A percentile compares a stretch with the other conserved stretches of the same genome.
Evolutionary conservation across 2,329 filamentous ascomycete genomes (phyloP).

Genomic region (Colletotrichum sp.): DNA sequence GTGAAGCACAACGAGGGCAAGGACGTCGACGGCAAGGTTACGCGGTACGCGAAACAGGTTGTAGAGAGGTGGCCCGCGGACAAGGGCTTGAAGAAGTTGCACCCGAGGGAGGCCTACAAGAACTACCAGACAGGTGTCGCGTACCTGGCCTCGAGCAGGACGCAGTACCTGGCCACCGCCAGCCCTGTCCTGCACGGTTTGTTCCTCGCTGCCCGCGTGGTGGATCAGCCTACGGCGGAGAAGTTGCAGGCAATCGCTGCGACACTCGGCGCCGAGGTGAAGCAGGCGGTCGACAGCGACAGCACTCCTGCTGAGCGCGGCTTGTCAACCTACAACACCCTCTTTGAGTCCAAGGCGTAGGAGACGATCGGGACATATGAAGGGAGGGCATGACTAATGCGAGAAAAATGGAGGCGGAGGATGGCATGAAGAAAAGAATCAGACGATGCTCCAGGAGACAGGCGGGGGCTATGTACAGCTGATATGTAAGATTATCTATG

Average conservation of each 20-base stretch:
- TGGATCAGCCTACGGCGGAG: slow-evolving; percentile 38
- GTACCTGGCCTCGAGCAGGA: slow-evolving; percentile 36
- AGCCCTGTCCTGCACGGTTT: slow-evolving; percentile 46
- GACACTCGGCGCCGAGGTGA: slow-evolving; percentile 40
- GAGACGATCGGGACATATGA: background rate
- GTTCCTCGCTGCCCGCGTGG: slow-evolving; percentile 46
- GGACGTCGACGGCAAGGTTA: slow-evolving; percentile 38
- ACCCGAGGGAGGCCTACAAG: slow-evolving; percentile 36
- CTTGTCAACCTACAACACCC: slow-evolving; percentile 26
- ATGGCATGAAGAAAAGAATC: background rate
- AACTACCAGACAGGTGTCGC: background rate
- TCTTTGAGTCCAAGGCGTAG: background rate
- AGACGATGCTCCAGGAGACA: slow-evolving; percentile 1
- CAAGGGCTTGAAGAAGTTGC: slow-evolving; percentile 38
- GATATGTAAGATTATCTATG: slow-evolving; percentile 22
- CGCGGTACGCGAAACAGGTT: slow-evolving; percentile 40
- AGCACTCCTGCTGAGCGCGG: slow-evolving; percentile 2
- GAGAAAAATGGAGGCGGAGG: background rate
- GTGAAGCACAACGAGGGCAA: slow-evolving; percentile 33
- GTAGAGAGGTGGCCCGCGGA: slow-evolving; percentile 45
- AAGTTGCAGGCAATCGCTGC: slow-evolving; percentile 46
- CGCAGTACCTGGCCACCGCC: slow-evolving; percentile 38
- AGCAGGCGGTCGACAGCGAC: slow-evolving; percentile 28
- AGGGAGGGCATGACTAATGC: background rate
- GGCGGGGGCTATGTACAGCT: slow-evolving; percentile 22